phyloP scores from a whole-genome alignment of 2,329 filamentous ascomycete species.

The Nothopassalora personata region DNA sequence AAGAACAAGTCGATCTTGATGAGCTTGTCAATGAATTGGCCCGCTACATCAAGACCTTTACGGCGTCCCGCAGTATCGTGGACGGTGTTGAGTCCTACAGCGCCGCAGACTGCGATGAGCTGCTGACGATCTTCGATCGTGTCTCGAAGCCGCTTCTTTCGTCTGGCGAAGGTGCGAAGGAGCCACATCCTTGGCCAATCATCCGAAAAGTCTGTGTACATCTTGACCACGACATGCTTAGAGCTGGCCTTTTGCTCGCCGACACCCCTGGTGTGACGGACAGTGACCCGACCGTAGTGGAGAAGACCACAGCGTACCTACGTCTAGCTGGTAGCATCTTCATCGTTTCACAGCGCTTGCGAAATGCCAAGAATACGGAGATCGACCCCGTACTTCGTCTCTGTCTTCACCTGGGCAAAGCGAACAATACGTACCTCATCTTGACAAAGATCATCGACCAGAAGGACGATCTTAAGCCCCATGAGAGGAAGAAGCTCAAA shows the following conservation, averaged over 20 bases:
- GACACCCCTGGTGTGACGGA: background rate
- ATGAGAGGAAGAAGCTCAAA: too few relatives aligned
- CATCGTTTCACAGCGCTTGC: background rate
- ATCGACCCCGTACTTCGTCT: background rate
- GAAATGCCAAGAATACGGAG: too few relatives aligned
- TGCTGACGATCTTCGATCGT: background rate
- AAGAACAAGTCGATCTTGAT: too few relatives aligned
- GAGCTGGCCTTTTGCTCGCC: background rate
- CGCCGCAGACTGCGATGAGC: background rate
- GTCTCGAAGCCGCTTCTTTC: background rate
- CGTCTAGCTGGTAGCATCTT: background rate
- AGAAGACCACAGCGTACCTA: background rate
- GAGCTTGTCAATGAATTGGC: too few relatives aligned
- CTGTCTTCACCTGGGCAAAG: too few relatives aligned
- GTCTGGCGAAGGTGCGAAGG: background rate
- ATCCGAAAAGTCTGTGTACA: background rate
- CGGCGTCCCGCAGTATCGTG: background rate
- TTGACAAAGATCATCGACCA: background rate
- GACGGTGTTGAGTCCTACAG: background rate
- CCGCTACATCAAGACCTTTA: too few relatives aligned
- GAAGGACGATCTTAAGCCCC: too few relatives aligned
- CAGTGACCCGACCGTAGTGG: background rate
- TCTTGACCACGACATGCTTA: background rate
- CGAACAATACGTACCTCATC: background rate
- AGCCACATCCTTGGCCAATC: background rate